Base-by-base conservation (phyloP, 2,329 filamentous ascomycete genomes). In the Pseudogymnoascus sp. region DNA sequence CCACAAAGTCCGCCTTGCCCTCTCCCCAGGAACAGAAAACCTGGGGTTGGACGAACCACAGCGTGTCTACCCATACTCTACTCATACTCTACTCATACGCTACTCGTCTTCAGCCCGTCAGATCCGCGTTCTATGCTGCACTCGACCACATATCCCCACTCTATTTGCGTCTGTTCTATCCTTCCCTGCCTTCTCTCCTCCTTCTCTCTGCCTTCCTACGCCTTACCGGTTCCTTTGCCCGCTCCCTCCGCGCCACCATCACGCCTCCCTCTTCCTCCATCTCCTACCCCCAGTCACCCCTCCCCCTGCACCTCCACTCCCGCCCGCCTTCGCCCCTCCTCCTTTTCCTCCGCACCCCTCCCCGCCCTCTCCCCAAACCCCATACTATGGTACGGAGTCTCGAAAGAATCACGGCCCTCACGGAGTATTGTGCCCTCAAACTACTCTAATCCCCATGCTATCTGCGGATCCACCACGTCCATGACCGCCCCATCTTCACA, bases 211-310 rank as follows among this genome's bases (percentile, higher is more conserved):
- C 6, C 59, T 60, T 41, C 59, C 19, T 12, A 40, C 14, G 46
- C 26, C 46, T 31, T 41, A 28, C 19, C 59, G 33, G 59, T 60
- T 65, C 67, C 67, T 62, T 62, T 68, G 38, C 50, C 37, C 4
- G 33, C 8, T 22, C 61, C 59, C 7, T 53, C 67, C 28, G 66
- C 64, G 31, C 41, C 46, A 53, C 46, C 46, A 53, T 53, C 46
- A 53, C 46, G 46, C 46, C 46, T 53, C 43, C 3, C 26, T 53
- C 26, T 0, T 31, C 4, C 46, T 31, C 24, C 46, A 16, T 31
- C 14, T 31, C 14, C 46, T 26, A 7, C 11, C 43, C 43, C 43
- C 43, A 6, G 38, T 8, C 37, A 16, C 16, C n/a, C 7, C 16
- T 8, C 11, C 19, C n/a, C 40, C 40, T 22, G 19, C 19, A 22